Percentiles rank a stretch among this genome's conserved stretches.
These are phyloP conservation scores for Baorangia bicolor DNA, from an alignment of 768 basidiomycete species.

Conservation along the genomic window DNA sequence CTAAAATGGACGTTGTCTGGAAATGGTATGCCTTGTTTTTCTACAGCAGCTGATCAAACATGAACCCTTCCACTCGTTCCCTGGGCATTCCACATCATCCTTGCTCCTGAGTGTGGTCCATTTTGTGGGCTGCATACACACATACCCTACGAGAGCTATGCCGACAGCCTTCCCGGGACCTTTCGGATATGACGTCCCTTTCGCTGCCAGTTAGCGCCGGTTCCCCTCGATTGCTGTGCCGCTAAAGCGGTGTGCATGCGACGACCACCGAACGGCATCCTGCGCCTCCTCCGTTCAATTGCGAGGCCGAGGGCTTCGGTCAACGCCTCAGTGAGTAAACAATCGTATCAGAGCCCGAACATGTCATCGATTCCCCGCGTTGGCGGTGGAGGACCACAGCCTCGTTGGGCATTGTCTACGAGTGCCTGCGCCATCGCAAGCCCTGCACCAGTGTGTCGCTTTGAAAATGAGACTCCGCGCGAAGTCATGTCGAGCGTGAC, in stretches of 20 bases:
- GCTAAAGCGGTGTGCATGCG: conserved; percentile 22
- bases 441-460: neutral
- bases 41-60: conserved; percentile 5
- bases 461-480: conserved; percentile 12
- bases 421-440: conserved; percentile 10
- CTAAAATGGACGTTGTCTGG: conserved; percentile 10
- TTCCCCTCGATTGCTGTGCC: conserved; percentile 20
- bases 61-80: neutral
- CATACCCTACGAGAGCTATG: conserved; percentile 3
- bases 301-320: neutral
- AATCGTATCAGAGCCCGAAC: neutral
- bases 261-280: conserved; percentile 15
- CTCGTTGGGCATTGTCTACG: conserved; percentile 2
- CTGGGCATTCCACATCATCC: neutral
- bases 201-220: neutral
- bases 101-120: neutral
- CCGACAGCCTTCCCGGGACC: neutral
- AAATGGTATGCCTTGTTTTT: conserved; percentile 26
- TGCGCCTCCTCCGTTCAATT: conserved; percentile 14
- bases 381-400: conserved; percentile 27
- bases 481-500: conserved; percentile 1
- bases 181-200: neutral
- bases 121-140: neutral
- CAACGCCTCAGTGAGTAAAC: conserved; percentile 1
- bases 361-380: conserved; percentile 1